Base-by-base conservation (phyloP, 2,329 filamentous ascomycete genomes). In the Neopestalotiopsis sp. region DNA sequence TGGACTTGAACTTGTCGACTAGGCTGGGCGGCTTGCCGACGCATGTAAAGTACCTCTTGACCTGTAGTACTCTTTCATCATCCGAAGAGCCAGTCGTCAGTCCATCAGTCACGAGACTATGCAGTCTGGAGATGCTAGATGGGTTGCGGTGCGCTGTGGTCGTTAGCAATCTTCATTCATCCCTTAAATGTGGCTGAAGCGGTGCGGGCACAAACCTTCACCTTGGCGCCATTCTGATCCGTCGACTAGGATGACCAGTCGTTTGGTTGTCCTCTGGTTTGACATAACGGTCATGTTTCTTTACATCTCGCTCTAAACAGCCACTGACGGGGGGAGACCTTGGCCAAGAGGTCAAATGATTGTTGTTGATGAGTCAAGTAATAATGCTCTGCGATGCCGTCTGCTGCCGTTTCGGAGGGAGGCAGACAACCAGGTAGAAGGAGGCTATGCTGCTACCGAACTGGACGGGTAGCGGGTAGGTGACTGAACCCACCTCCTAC, bases 41-140 rank as follows among this genome's bases (percentile, higher is more conserved):
- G 34, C 30, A 34, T 12, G 59, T 40, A 30, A 40, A 62, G 20
- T 62, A 62, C 34, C 17, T 62, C 32, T 40, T 62, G 14, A 40
- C 32, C 59, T 62, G 59, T 13, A 40, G 13, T 14, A 62, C 34
- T 3, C 10, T 40, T n/a, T 38, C 14, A 20, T 30, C 59, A 20
- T 30, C 59, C 9, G 59, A 34, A 62, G 59, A 13, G 34, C 32
- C 59, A 62, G 30, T 5, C 14, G 32, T 62, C 9, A 40, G 28
- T 14, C 59, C 59, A 62, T 62, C 59, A 17, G 59, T 62, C 28
- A 62, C 59, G 10, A 62, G 28, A 62, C 17, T 42, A 40, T 62
- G 59, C 32, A 62, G 32, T 32, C 59, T 30, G 5, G 12, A 34
- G 13, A 62, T 62, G 59, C 59, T 62, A 32, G 59, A 62, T 0